Evolutionary conservation across 495 filamentous ascomycete species (phyloP), one percentile per base, ranked within the genome.

Genomic region (Aspergillus saccharolyticus): DNA sequence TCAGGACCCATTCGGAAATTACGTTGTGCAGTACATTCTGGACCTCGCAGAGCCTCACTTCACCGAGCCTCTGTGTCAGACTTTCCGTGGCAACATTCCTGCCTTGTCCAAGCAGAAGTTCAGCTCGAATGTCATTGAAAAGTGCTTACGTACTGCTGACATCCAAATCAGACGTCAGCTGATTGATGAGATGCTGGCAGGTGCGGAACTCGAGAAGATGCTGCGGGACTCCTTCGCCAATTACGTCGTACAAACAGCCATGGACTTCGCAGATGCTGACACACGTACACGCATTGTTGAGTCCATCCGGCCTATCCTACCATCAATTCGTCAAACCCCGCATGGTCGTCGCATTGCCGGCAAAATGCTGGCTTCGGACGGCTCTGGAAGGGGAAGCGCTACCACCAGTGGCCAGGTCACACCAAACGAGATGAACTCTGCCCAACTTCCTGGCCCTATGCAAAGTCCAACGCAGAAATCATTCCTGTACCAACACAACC

Each of bases 101-200:
- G 72, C 79, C 47, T 77, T 97, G 12, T 96, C 95, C 4, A 94
- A 90, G 74, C 95, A 97, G 72, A 98, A 98, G 73, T 98, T 98
- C 76, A 96, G 91, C 77, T 97, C 93, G 54, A 98, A 98, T 65
- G 94, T 98, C 50, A 90, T 98, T 56, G 94, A 98, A 75, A 97
- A 97, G 73, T 96, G 92, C 67, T 83, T 98, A 47, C 90, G 93
- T 24, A 91, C 87, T 65, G 85, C 90, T 1, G 81, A 86, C 44
- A 66, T 78, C 4, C 70, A 73, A 4, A 85, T 87, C 43, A 90
- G 88, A 63, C 88, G 89, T 62, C 79, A 85, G 60, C 83, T 98
- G 74, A 87, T 96, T 54, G 81, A 87, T 17, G 93, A 97, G 78
- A 85, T 97, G 63, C 76, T 95, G 24, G 65, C 72, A 22, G 80